phyloP scores from a whole-genome alignment of 1,284 basidiomycete genomes.

The Vanrija pseudolonga region DNA sequence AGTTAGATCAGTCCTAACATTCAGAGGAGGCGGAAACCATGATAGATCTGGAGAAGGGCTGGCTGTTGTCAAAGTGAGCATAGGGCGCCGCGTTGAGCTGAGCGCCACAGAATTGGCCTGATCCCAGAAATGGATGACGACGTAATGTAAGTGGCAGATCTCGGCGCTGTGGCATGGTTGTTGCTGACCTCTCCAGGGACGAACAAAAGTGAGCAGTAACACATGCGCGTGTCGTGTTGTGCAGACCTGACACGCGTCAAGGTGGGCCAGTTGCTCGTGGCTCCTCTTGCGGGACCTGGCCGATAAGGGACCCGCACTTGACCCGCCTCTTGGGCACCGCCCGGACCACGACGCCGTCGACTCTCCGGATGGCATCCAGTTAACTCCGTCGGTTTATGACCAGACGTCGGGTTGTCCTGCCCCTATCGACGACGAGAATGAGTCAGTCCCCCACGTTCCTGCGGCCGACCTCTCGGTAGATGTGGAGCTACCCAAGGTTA shows the following conservation, averaged over 20 bases:
- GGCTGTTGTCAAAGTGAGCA: constrained; percentile 59
- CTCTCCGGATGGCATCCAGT: constrained; percentile 3
- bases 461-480: constrained; percentile 14
- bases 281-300: constrained; percentile 67
- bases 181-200: constrained; percentile 31
- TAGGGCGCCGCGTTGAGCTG: background rate
- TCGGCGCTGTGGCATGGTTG: background rate
- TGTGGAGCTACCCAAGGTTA: constrained; percentile 33
- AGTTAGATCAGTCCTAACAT: background rate
- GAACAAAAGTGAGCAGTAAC: constrained; percentile 68
- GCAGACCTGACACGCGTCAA: background rate
- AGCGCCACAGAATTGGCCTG: constrained; percentile 55
- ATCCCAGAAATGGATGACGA: constrained; percentile 76
- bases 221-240: background rate
- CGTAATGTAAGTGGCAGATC: constrained; percentile 57
- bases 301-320: constrained; percentile 6
- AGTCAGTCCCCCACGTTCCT: background rate
- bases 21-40: constrained; percentile 60
- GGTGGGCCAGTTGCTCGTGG: constrained; percentile 63
- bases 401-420: background rate
- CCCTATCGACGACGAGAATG: constrained; percentile 2
- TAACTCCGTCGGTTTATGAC: constrained; percentile 8
- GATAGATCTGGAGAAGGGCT: constrained; percentile 67
- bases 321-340: background rate
- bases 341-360: background rate